Base-by-base conservation (phyloP, 1,139 yeast genomes). In the Sugiyamaella xylanicola region DNA sequence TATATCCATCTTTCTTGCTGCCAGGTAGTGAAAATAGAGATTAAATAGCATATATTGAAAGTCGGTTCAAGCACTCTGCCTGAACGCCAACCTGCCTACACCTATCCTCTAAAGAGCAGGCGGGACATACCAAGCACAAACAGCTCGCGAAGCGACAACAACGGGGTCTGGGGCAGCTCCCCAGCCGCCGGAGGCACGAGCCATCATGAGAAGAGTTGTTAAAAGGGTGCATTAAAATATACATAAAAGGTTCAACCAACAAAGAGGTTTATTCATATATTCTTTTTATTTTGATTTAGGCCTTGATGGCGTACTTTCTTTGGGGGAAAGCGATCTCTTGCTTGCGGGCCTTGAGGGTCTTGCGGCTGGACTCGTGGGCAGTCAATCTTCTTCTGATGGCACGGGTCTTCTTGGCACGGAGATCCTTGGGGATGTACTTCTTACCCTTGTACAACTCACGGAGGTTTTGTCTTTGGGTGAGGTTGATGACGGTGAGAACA, bases 371-470 rank as follows among this genome's bases (percentile, higher is more conserved):
- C 82, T 93, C 97, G 79, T 80, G 79, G 76, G 87, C 83, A 78
- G 97, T 85, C 77, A 93, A 85, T 77, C 86, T 84, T 85, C 98
- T 90, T 88, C 99, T 92, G 80, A 93, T 82, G 79, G 99, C 98
- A 86, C 98, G 93, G 81, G 99, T 93, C 87, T 93, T 89, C 92
- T 93, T 93, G 74, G 90, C 96, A 84, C 98, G 93, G 81, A 93
- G 86, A 78, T 92, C 98, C 85, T 92, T 92, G 83, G 99, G 99
- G 78, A 86, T 84, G 86, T 85, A 88, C 83, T 91, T 92, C 86
- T 91, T 91, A 81, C 92, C 96, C 68, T 68, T 65, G 93, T 91
- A 92, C 85, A 88, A 87, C 76, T 87, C 95, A 80, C 89, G 89
- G 77, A 90, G 97, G 71, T 87, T 86, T 68, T 87, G 92, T 82